Conservation (phyloP, 2,329 filamentous ascomycete species). For the Coleophoma eucalyptorum region DNA sequence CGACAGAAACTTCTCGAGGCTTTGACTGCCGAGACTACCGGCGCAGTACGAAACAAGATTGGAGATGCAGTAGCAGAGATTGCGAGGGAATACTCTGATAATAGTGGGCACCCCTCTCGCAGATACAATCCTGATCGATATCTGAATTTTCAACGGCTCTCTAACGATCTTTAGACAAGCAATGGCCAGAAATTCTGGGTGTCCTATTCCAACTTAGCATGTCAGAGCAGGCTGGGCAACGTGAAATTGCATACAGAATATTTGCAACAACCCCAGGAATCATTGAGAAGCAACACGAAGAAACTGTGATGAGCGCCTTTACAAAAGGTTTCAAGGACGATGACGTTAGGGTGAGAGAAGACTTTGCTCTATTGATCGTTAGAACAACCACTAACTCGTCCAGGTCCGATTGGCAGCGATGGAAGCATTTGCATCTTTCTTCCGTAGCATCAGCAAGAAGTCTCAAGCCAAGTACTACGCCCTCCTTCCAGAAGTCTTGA, state of each 20-base stretch:
- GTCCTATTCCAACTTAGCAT: conserved; percentile 89
- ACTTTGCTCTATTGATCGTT: not conserved
- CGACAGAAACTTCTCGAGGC: conserved; percentile 79
- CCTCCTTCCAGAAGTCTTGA: conserved; percentile 86
- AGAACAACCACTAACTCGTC: conserved; percentile 5
- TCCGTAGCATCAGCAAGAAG: conserved; percentile 86
- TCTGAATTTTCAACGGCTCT: not conserved
- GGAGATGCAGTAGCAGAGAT: conserved; percentile 97
- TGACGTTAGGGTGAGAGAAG: conserved; percentile 64
- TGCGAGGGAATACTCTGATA: conserved; percentile 90
- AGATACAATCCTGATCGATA: no score
- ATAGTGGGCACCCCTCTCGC: conserved; percentile 53
- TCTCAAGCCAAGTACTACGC: conserved; percentile 82
- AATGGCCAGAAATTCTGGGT: conserved; percentile 86
- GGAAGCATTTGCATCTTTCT: conserved; percentile 96
- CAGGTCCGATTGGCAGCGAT: conserved; percentile 90
- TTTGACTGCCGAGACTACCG: conserved; percentile 68
- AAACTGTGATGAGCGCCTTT: conserved; percentile 84
- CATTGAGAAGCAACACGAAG: conserved; percentile 93
- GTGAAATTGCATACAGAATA: conserved; percentile 91
- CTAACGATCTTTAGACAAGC: conserved; percentile 53
- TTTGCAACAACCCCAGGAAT: conserved; percentile 93
- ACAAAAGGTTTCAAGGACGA: conserved; percentile 89
- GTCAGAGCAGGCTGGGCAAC: conserved; percentile 74
- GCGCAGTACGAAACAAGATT: conserved; percentile 85